These are phyloP conservation scores for Phytophthora pluvialis DNA, from an alignment of 352 stramenopile species.

Conservation along the genomic window DNA sequence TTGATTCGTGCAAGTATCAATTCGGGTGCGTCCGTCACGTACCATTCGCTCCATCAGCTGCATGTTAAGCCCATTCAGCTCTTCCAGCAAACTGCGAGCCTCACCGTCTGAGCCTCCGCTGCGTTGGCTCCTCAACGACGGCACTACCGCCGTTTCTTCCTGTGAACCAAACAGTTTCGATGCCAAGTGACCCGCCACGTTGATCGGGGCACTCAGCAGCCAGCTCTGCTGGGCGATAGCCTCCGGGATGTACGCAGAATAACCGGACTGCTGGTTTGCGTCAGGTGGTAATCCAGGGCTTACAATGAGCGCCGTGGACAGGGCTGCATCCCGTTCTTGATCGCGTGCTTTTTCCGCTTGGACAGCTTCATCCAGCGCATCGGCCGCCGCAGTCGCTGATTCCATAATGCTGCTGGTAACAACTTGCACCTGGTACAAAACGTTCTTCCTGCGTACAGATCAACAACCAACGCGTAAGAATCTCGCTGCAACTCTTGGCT, in stretches of 20 bases:
- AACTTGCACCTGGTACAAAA: conserved; percentile 79
- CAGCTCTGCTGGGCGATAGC: conserved; percentile 65
- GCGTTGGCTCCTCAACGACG: conserved; percentile 22
- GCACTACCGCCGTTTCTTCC: conserved; percentile 34
- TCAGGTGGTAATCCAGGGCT: conserved; percentile 18
- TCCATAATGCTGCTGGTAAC: conserved; percentile 76
- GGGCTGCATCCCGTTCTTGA: conserved; percentile 40
- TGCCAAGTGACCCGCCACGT: conserved; percentile 61
- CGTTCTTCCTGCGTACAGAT: conserved; percentile 58
- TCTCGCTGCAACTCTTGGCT: neutral
- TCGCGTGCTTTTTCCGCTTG: conserved; percentile 54
- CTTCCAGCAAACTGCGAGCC: conserved; percentile 78
- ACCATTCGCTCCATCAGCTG: conserved; percentile 82
- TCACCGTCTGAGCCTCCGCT: conserved; percentile 39
- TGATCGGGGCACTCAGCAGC: conserved; percentile 72
- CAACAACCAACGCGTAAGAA: conserved; percentile 5
- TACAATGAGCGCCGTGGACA: conserved; percentile 50
- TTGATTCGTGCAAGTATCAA: neutral
- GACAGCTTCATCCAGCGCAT: conserved; percentile 75
- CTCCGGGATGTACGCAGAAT: conserved; percentile 52
- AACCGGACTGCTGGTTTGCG: conserved; percentile 24
- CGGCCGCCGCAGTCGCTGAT: conserved; percentile 67
- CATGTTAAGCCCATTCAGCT: conserved; percentile 88
- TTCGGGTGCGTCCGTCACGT: conserved; percentile 7
- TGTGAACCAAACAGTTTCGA: conserved; percentile 77